These are phyloP conservation scores for Diaporthe eres DNA, from an alignment of 2,329 filamentous ascomycete species.

Conservation along the genomic window DNA sequence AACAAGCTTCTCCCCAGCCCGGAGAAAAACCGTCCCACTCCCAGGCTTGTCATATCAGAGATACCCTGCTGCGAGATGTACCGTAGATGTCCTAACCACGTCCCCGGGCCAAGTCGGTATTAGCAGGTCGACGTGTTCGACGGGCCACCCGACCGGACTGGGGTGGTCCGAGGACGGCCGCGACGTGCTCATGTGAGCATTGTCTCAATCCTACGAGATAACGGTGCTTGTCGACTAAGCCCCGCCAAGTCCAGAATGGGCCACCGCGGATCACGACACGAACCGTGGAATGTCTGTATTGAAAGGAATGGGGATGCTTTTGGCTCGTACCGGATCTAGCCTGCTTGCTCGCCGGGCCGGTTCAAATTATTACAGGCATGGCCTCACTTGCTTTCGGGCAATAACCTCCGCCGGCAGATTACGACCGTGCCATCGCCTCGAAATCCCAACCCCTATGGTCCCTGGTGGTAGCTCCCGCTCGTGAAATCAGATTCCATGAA, in stretches of 20 bases:
- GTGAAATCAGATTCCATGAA: conserved; percentile 30
- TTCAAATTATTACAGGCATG: background rate
- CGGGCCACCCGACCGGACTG: conserved; percentile 6
- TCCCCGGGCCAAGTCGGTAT: conserved; percentile 6
- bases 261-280: background rate
- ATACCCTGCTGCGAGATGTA: conserved; percentile 6
- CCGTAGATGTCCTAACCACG: conserved; percentile 4
- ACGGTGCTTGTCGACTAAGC: background rate
- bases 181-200: background rate
- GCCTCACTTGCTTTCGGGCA: conserved; percentile 13
- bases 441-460: background rate
- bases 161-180: conserved; percentile 11
- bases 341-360: conserved; percentile 20
- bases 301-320: background rate
- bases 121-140: background rate
- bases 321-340: conserved; percentile 23
- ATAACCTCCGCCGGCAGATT: background rate
- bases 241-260: background rate
- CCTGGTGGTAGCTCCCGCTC: conserved; percentile 2
- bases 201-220: conserved; percentile 10
- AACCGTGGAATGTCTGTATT: conserved; percentile 3
- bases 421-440: conserved; percentile 14
- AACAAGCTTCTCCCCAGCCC: conserved; percentile 27
- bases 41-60: background rate
- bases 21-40: background rate